Evolutionary conservation across 2,329 filamentous ascomycete species (phyloP).

Genomic region (Fonsecaea nubica): DNA sequence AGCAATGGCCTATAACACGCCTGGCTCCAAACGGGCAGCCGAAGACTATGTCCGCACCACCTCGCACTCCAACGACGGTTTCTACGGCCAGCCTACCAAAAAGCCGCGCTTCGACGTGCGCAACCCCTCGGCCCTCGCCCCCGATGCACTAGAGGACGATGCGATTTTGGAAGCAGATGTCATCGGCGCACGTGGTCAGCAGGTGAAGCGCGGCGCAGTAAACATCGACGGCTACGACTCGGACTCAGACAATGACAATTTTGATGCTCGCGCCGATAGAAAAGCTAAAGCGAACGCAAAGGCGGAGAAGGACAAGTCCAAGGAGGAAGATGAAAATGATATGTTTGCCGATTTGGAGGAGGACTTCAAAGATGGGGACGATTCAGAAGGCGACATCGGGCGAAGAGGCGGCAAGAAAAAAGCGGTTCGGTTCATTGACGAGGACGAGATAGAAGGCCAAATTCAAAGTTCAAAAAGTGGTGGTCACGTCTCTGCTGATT

Average conservation of each 20-base stretch:
- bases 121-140: conserved; percentile 89
- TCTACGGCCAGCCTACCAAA: conserved; percentile 60
- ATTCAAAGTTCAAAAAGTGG: conserved; percentile 75
- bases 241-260: conserved; percentile 89
- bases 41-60: conserved; percentile 80
- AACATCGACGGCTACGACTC: conserved; percentile 97
- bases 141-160: conserved; percentile 77
- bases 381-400: conserved; percentile 56
- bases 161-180: conserved; percentile 87
- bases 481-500: conserved; percentile 67
- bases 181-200: conserved; percentile 74
- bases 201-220: conserved; percentile 88
- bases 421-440: conserved; percentile 65
- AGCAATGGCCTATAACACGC: conserved; percentile 21
- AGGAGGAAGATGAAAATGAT: conserved; percentile 58
- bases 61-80: conserved; percentile 55
- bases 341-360: conserved; percentile 81
- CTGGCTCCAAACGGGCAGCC: conserved; percentile 75
- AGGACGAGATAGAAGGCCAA: conserved; percentile 78
- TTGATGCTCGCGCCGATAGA: conserved; percentile 69
- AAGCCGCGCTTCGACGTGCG: conserved; percentile 92
- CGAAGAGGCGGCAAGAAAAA: conserved; percentile 65
- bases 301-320: conserved; percentile 50
- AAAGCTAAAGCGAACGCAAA: conserved; percentile 62
- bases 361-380: conserved; percentile 61